Percentiles rank a stretch among this genome's conserved stretches.
Conservation (phyloP, 2,329 filamentous ascomycete genomes). For the Myriosclerotinia curreyana region DNA sequence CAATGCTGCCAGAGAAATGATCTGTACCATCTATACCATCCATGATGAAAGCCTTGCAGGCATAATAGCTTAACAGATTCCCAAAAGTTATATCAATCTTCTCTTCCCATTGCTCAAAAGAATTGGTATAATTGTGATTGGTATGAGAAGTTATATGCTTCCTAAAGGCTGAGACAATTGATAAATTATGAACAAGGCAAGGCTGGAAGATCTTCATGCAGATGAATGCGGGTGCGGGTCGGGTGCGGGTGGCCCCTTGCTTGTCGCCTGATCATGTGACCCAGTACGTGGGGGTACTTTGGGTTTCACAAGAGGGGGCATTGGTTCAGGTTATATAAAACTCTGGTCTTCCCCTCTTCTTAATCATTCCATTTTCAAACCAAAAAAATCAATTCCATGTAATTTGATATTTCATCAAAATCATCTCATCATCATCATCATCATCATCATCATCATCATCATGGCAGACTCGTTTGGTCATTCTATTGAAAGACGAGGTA, state of each 20-base stretch:
- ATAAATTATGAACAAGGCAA: conserved; percentile 1
- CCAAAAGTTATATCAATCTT: not conserved
- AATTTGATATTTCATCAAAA: conserved; percentile 2
- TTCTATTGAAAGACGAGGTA: conserved; percentile 17
- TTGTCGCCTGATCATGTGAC: conserved; percentile 17
- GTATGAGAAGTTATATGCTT: not conserved
- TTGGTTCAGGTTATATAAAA: not conserved
- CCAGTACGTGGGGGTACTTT: conserved; percentile 8
- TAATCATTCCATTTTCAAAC: not conserved
- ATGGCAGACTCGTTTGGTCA: conserved; percentile 15
- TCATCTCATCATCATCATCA: conserved; percentile 11
- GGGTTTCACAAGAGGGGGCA: conserved; percentile 10
- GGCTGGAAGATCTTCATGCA: conserved; percentile 15
- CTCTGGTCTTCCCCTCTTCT: conserved; percentile 12
- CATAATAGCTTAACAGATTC: conserved; percentile 26
- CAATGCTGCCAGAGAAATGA: conserved; percentile 49
- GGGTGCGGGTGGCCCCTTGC: conserved; percentile 2
- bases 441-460: conserved; percentile 14
- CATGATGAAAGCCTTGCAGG: conserved; percentile 46
- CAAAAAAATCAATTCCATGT: not conserved
- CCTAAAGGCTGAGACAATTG: not conserved
- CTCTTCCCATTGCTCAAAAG: not conserved
- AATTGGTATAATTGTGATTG: not conserved
- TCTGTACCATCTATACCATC: conserved; percentile 62
- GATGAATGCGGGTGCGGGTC: not conserved